phyloP scores from a whole-genome alignment of 495 filamentous ascomycete genomes.

The Neurospora tetraspora region DNA sequence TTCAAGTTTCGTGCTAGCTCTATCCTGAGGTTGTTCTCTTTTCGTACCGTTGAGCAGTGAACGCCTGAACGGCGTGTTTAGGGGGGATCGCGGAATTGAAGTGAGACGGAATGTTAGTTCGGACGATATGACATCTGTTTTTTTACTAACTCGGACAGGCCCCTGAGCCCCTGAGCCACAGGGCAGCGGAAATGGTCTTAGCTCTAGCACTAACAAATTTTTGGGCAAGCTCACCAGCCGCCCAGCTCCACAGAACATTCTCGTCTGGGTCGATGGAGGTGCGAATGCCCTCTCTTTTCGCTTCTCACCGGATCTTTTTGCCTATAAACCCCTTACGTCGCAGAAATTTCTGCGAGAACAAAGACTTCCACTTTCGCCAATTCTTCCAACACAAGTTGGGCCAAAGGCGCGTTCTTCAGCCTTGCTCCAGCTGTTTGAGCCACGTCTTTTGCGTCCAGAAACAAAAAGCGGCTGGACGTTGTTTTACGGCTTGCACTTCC shows the following conservation, averaged over 20 bases:
- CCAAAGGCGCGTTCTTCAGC: not conserved
- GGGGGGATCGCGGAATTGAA: not conserved
- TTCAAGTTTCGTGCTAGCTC: too few species aligned
- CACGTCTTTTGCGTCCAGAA: not conserved
- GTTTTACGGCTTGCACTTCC: not conserved
- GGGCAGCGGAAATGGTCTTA: not conserved
- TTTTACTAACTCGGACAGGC: not conserved
- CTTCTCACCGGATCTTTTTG: not conserved
- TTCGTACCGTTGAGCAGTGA: not conserved
- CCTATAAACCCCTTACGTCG: not conserved
- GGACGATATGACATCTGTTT: not conserved
- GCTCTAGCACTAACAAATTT: not conserved
- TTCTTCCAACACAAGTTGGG: not conserved
- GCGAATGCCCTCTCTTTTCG: not conserved
- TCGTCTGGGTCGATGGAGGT: not conserved
- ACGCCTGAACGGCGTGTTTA: not conserved
- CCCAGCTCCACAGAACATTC: not conserved
- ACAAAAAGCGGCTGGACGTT: not conserved
- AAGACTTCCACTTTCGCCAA: not conserved
- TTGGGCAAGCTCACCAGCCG: not conserved
- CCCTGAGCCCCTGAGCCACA: not conserved
- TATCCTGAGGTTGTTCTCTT: too few species aligned
- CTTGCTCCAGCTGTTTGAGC: not conserved
- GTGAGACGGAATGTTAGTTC: not conserved
- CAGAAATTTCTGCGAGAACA: not conserved